Conservation (phyloP, 371 early-diverging fungal species). For the Mucor piriformis region DNA sequence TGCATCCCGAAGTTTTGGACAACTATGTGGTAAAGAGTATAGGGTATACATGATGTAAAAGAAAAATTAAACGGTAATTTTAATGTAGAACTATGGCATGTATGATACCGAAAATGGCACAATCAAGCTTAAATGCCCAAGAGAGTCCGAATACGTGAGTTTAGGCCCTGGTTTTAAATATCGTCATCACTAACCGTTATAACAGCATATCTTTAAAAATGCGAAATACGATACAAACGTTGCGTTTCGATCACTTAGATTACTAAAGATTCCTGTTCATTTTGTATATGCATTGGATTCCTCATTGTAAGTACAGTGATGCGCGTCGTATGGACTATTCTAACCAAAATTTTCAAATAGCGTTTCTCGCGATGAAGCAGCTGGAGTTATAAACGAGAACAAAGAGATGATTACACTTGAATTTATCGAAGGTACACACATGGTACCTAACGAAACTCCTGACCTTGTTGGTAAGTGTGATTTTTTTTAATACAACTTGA, state of each 20-base stretch:
- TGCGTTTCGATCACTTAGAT: conserved; percentile 5
- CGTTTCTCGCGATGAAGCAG: conserved; percentile 6
- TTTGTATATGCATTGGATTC: conserved; percentile 24
- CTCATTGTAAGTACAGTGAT: conserved; percentile 28
- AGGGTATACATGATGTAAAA: too few relatives aligned
- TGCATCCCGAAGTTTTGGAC: conserved; percentile 46
- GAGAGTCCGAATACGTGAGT: conserved; percentile 48
- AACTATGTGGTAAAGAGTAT: conserved; percentile 42
- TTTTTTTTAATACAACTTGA: too few relatives aligned
- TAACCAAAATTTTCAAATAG: too few relatives aligned
- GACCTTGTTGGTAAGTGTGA: conserved; percentile 35
- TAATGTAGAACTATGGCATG: conserved; percentile 37
- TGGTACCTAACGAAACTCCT: conserved; percentile 38
- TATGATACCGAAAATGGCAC: conserved; percentile 49
- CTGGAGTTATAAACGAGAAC: conserved; percentile 1
- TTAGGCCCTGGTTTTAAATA: too few relatives aligned
- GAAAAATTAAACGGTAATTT: neutral
- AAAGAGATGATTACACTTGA: conserved; percentile 13
- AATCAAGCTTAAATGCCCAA: conserved; percentile 40
- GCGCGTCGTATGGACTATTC: too few relatives aligned
- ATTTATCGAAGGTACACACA: conserved; percentile 37
- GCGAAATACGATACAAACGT: conserved; percentile 12
- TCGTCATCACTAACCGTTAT: too few relatives aligned
- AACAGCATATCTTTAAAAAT: conserved; percentile 29
- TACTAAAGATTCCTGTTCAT: conserved; percentile 19